Percentiles rank a stretch among this genome's conserved stretches.
phyloP scores from a whole-genome alignment of 192 early-diverging fungal species.

The Coemansia sp. region DNA sequence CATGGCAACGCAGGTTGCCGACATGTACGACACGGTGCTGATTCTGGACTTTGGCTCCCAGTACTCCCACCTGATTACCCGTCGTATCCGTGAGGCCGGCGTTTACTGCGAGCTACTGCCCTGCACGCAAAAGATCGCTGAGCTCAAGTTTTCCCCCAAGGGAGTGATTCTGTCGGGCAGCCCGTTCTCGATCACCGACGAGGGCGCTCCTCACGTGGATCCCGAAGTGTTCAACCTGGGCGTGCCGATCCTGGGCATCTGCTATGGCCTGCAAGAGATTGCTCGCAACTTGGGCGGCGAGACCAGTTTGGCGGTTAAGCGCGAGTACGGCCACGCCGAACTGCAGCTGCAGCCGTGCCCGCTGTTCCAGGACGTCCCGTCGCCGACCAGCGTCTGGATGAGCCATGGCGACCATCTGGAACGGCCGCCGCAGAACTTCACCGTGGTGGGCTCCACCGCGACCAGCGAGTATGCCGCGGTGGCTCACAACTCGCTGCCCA shows the following conservation, averaged over 20 bases:
- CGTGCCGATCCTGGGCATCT: constrained; percentile 95
- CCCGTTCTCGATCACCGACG: constrained; percentile 96
- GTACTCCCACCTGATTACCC: constrained; percentile 96
- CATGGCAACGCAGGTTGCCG: constrained; percentile 61
- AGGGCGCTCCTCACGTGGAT: constrained; percentile 92
- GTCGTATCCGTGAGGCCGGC: constrained; percentile 92
- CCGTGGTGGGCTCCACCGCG: constrained; percentile 76
- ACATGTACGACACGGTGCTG: constrained; percentile 91
- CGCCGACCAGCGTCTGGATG: constrained; percentile 86
- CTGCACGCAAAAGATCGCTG: constrained; percentile 92
- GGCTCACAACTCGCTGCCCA: constrained; percentile 71
- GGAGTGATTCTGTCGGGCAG: constrained; percentile 94
- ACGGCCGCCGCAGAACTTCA: constrained; percentile 76
- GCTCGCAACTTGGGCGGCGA: constrained; percentile 85
- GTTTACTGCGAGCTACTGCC: constrained; percentile 98
- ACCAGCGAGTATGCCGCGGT: constrained; percentile 91
- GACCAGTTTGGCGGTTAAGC: constrained; percentile 67
- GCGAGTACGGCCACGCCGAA: constrained; percentile 92
- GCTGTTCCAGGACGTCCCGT: constrained; percentile 70
- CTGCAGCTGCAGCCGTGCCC: constrained; percentile 66
- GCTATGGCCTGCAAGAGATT: constrained; percentile 98
- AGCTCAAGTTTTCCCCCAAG: constrained; percentile 93
- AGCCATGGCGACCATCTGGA: constrained; percentile 95
- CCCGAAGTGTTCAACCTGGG: constrained; percentile 82
- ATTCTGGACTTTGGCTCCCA: constrained; percentile 99